A percentile compares a stretch with the other conserved stretches of the same genome.
Evolutionary conservation across 1,284 basidiomycete genomes (phyloP).

Genomic region (Ceratobasidium sp.): DNA sequence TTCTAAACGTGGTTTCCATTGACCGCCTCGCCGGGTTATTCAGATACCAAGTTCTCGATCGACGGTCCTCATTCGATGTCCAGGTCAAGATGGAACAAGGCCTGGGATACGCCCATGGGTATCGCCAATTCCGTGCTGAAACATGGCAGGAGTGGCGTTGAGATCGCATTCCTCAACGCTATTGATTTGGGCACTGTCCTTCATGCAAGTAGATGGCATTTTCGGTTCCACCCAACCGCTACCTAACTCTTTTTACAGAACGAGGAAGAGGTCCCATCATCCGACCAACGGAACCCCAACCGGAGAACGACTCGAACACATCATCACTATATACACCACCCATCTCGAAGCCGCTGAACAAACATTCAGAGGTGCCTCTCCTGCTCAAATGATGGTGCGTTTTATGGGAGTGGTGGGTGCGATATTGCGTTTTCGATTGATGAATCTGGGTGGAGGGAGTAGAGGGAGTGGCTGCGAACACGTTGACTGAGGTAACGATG

Average conservation of each 20-base stretch:
- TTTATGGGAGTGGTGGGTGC: too few relatives aligned
- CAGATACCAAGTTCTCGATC: constrained; percentile 33
- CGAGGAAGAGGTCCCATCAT: constrained; percentile 54
- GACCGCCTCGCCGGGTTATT: background rate
- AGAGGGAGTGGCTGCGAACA: too few relatives aligned
- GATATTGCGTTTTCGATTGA: too few relatives aligned
- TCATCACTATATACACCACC: constrained; percentile 64
- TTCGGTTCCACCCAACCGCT: background rate
- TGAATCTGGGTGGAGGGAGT: too few relatives aligned
- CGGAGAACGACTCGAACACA: constrained; percentile 63
- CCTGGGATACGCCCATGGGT: constrained; percentile 60
- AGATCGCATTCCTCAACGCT: constrained; percentile 65
- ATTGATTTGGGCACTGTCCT: constrained; percentile 30
- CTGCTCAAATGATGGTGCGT: too few relatives aligned
- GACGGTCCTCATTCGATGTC: constrained; percentile 70
- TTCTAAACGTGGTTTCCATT: background rate
- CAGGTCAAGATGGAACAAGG: constrained; percentile 64
- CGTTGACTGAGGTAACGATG: too few relatives aligned
- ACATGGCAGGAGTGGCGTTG: constrained; percentile 67
- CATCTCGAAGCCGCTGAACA: constrained; percentile 60
- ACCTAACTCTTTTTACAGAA: background rate
- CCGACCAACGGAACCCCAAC: constrained; percentile 66
- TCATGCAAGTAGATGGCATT: constrained; percentile 31
- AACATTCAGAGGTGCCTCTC: background rate
- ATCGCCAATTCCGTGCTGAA: constrained; percentile 61